These are phyloP conservation scores for Pseudogymnoascus sp. DNA, from an alignment of 2,329 filamentous ascomycete species.

Conservation along the genomic window DNA sequence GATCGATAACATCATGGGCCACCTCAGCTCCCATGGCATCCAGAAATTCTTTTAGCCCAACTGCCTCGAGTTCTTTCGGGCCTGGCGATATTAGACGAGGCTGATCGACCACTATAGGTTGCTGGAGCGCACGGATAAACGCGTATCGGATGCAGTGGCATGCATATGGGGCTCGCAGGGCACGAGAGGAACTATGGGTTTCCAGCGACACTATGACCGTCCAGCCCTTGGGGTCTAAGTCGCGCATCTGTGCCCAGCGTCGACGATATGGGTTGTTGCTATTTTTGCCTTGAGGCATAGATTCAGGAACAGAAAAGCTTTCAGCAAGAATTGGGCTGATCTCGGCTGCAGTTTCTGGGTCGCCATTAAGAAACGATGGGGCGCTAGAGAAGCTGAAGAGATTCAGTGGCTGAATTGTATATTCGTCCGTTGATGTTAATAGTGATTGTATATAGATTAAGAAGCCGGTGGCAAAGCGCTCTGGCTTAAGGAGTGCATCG, in stretches of 20 bases:
- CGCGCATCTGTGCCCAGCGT: not conserved
- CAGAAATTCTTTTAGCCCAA: not conserved
- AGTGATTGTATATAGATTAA: not conserved
- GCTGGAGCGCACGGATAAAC: not conserved
- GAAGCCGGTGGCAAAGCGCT: not conserved
- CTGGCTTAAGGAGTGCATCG: not conserved
- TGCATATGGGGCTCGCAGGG: not conserved
- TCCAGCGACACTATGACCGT: not conserved
- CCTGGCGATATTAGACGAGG: not conserved
- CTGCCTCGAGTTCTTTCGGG: not conserved
- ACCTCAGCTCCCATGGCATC: not conserved
- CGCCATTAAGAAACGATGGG: conserved; percentile 11
- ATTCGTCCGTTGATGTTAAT: not conserved
- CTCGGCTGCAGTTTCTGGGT: not conserved
- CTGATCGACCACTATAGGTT: not conserved
- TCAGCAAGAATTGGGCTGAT: conserved; percentile 15
- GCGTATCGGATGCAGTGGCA: not conserved
- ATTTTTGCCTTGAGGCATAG: not conserved
- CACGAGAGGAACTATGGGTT: not conserved
- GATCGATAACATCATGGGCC: not conserved
- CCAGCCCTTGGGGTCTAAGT: not conserved
- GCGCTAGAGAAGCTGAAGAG: conserved; percentile 16
- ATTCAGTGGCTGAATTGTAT: conserved; percentile 7
- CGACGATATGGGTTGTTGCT: not conserved
- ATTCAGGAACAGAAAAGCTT: conserved; percentile 11